These are phyloP conservation scores for Babesia ovis DNA, from an alignment of 169 alveolate species.

Conservation along the genomic window DNA sequence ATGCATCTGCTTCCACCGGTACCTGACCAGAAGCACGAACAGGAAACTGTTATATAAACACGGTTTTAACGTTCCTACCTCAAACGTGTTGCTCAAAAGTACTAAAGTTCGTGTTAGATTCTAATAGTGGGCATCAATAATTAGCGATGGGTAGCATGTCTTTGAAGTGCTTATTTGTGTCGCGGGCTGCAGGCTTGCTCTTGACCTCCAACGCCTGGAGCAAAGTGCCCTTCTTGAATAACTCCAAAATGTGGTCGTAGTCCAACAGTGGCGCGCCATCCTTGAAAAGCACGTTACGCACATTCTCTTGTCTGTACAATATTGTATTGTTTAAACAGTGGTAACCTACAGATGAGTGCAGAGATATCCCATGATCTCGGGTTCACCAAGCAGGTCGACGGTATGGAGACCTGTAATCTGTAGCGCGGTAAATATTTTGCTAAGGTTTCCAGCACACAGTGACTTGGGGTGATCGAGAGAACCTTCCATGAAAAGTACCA, in stretches of 20 bases:
- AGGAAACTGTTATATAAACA: conserved; percentile 4
- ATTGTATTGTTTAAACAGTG: background rate
- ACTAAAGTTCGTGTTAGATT: background rate
- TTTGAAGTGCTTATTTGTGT: conserved; percentile 31
- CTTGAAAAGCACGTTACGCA: conserved; percentile 48
- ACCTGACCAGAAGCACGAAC: conserved; percentile 47
- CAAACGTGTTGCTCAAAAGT: too few species aligned
- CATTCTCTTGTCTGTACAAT: conserved; percentile 39
- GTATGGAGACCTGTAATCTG: conserved; percentile 52
- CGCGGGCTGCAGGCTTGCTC: background rate
- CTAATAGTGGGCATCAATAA: conserved; percentile 14
- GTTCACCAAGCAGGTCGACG: conserved; percentile 55
- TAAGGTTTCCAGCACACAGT: conserved; percentile 60
- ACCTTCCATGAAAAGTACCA: conserved; percentile 67
- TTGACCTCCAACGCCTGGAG: conserved; percentile 60
- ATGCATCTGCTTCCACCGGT: conserved; percentile 88
- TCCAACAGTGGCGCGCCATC: conserved; percentile 50
- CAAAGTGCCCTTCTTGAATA: conserved; percentile 57
- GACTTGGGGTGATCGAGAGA: conserved; percentile 64
- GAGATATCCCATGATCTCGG: conserved; percentile 54
- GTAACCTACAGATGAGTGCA: conserved; percentile 54
- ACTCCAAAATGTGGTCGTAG: conserved; percentile 61
- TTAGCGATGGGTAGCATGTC: conserved; percentile 59
- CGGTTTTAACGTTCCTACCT: background rate
- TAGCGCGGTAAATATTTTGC: conserved; percentile 45